Evolutionary conservation across 2,329 filamentous ascomycete species (phyloP), one percentile per base, ranked within the genome.

Genomic region (Venturia effusa): DNA sequence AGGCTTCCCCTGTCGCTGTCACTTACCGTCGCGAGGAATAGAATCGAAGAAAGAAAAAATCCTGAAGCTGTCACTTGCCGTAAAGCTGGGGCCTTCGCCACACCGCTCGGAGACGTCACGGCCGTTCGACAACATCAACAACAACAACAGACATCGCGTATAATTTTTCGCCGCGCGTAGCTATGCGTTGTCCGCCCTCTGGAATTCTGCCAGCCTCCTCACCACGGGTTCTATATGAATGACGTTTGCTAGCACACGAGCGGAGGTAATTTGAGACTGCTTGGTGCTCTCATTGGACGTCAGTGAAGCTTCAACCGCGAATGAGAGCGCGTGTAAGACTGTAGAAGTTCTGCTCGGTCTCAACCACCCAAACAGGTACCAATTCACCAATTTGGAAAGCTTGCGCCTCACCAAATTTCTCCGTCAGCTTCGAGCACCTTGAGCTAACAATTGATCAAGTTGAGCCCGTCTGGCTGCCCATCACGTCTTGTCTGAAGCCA

Each of bases 141-240:
- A 22, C 57, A 17, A 11, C 40, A 32, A 11, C 59, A 27, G 37
- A 17, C 59, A n/a, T 39, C 11, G 37, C 59, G 59, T 60, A 17
- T n/a, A 30, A 22, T 60, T 41, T 27, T 60, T 60, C 43, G 37
- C 32, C 37, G 59, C 59, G 59, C 57, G 57, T 41, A 40, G 57
- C 57, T 60, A 63, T 63, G 61, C 61, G 61, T 63, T 57, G 61
- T 63, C 61, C 45, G 45, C 24, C 61, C 37, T 60, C 34, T 30
- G 1, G n/a, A 59, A 7, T 17, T 17, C 48, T 37, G 43, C 41
- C 61, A 59, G 48, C 48, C 61, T 57, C 48, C 37, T 63, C 61
- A 24, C 37, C 34, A 15, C 48, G 37, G 7, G 6, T 27, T 22
- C 34, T 54, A 24, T 39, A 39, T 39, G 61, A 63, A 41, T 59